phyloP scores from a whole-genome alignment of 306 rosid genomes.

The Hylodesmum podocarpum region DNA sequence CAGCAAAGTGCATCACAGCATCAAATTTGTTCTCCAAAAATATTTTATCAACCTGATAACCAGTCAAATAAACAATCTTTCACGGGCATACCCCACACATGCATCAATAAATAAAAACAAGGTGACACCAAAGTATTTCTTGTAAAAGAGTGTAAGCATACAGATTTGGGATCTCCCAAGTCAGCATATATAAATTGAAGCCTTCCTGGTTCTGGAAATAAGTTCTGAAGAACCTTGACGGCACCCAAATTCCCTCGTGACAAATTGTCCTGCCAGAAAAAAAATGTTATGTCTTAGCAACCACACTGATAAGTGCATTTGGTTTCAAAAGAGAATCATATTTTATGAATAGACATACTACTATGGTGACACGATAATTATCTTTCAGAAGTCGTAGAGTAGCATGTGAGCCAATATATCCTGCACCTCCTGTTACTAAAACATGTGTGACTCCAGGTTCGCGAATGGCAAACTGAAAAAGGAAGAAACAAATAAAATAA shows the following conservation, averaged over 20 bases:
- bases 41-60: conserved; percentile 77
- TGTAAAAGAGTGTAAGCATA: conserved; percentile 46
- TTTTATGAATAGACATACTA: conserved; percentile 57
- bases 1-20: conserved; percentile 99
- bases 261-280: conserved; percentile 71
- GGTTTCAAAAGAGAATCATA: conserved; percentile 12
- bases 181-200: conserved; percentile 94
- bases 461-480: conserved; percentile 60
- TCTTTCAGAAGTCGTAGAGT: conserved; percentile 77
- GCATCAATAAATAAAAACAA: neutral
- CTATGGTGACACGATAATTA: conserved; percentile 83
- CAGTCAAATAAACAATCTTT: conserved; percentile 46
- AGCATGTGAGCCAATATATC: conserved; percentile 95
- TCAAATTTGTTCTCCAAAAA: conserved; percentile 87
- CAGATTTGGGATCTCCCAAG: conserved; percentile 76
- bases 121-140: conserved; percentile 17
- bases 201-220: conserved; percentile 86
- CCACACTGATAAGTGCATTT: neutral
- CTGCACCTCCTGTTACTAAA: conserved; percentile 98
- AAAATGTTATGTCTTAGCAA: conserved; percentile 23
- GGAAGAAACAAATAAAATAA: neutral
- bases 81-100: neutral
- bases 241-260: conserved; percentile 97
- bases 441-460: conserved; percentile 86
- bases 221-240: conserved; percentile 67